Percentiles rank a stretch among this genome's conserved stretches.
These are phyloP conservation scores for Microthlaspi erraticum DNA, from an alignment of 345 rosid genomes.

Conservation along the genomic window DNA sequence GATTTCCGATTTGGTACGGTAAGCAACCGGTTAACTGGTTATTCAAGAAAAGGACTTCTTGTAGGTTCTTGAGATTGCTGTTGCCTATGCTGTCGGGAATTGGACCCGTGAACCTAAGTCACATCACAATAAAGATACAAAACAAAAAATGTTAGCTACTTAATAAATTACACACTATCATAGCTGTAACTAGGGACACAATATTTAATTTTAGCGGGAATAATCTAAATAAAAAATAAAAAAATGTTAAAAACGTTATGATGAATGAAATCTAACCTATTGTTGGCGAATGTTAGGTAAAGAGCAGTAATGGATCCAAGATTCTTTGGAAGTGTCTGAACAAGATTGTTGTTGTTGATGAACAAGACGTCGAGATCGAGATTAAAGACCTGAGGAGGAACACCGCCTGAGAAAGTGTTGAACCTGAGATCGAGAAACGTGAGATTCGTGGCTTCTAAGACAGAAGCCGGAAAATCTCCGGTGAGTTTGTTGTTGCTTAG, in stretches of 20 bases:
- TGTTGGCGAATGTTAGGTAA: conserved; percentile 80
- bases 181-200: conserved; percentile 8
- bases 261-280: conserved; percentile 43
- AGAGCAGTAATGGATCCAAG: conserved; percentile 57
- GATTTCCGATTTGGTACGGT: conserved; percentile 71
- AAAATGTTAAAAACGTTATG: background rate
- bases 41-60: conserved; percentile 72
- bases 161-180: background rate
- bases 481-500: conserved; percentile 74
- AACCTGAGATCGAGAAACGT: conserved; percentile 79
- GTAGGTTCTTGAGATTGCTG: conserved; percentile 49
- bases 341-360: conserved; percentile 70
- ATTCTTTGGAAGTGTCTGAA: conserved; percentile 50
- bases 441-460: conserved; percentile 52
- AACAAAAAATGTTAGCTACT: background rate
- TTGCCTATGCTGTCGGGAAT: conserved; percentile 60
- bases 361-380: conserved; percentile 70
- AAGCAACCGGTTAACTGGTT: conserved; percentile 78
- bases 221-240: background rate
- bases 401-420: conserved; percentile 66
- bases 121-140: conserved; percentile 17
- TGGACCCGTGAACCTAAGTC: conserved; percentile 59
- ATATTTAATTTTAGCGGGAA: background rate
- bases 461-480: conserved; percentile 67
- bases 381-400: conserved; percentile 68